Conservation (phyloP, 2,329 filamentous ascomycete species). For the Trichoderma citrinoviride region DNA sequence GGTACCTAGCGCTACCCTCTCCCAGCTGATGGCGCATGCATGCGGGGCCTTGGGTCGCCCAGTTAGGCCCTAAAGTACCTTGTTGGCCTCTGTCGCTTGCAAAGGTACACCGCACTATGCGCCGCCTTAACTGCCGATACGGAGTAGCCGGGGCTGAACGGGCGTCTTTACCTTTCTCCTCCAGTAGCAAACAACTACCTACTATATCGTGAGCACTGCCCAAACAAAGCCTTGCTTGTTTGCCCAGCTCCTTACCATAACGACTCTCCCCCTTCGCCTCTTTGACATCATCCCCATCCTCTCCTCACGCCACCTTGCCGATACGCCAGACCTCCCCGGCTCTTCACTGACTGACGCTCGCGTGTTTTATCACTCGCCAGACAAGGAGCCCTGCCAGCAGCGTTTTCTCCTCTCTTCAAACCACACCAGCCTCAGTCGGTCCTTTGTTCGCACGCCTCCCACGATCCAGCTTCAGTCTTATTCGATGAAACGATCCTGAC, state of each 20-base stretch:
- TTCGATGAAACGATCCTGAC: neutral
- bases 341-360: neutral
- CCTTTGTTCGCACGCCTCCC: neutral
- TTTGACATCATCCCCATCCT: neutral
- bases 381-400: neutral
- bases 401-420: neutral
- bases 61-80: neutral
- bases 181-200: neutral
- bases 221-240: neutral
- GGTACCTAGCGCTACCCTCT: neutral
- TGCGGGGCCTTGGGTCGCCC: slow-evolving; percentile 3
- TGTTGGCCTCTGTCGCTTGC: neutral
- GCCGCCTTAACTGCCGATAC: neutral
- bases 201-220: slow-evolving; percentile 1
- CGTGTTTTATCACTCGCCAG: slow-evolving; percentile 13
- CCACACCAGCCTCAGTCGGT: neutral
- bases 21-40: slow-evolving; percentile 15
- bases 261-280: neutral
- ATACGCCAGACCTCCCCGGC: neutral
- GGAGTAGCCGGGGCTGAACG: slow-evolving; percentile 4
- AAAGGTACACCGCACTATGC: no score
- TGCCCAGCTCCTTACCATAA: neutral
- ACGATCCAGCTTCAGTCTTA: neutral
- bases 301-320: neutral
- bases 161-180: neutral